Conservation (phyloP, 441 rosid genomes). For the Populus hybrid region DNA sequence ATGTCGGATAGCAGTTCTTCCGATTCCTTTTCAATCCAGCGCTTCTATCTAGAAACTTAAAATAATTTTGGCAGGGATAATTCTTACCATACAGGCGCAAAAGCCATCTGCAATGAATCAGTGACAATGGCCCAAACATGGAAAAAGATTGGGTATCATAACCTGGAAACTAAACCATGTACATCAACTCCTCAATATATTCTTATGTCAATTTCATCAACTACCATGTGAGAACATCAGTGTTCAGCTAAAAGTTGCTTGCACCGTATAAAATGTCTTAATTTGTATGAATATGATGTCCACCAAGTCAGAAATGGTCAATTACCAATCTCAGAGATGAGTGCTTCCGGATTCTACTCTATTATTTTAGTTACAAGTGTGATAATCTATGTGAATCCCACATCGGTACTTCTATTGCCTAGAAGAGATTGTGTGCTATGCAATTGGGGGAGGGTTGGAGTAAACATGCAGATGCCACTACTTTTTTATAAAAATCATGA, state of each 20-base stretch:
- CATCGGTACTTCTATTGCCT: background rate
- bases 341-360: background rate
- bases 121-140: slow-evolving; percentile 2
- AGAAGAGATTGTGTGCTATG: background rate
- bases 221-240: background rate
- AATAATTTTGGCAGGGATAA: background rate
- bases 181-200: background rate
- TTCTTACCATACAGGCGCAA: background rate
- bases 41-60: background rate
- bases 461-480: background rate
- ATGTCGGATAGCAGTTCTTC: background rate
- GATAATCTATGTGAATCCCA: background rate
- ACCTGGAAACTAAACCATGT: background rate
- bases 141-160: background rate
- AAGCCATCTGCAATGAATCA: background rate
- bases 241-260: background rate
- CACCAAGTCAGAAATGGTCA: background rate
- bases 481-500: too few species aligned
- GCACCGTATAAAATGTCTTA: background rate
- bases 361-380: background rate
- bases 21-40: slow-evolving; percentile 18
- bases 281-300: background rate
- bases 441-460: background rate
- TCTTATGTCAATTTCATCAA: background rate
- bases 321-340: background rate